Conservation (phyloP, 1,284 basidiomycete genomes). For the Termitomyces sp. region DNA sequence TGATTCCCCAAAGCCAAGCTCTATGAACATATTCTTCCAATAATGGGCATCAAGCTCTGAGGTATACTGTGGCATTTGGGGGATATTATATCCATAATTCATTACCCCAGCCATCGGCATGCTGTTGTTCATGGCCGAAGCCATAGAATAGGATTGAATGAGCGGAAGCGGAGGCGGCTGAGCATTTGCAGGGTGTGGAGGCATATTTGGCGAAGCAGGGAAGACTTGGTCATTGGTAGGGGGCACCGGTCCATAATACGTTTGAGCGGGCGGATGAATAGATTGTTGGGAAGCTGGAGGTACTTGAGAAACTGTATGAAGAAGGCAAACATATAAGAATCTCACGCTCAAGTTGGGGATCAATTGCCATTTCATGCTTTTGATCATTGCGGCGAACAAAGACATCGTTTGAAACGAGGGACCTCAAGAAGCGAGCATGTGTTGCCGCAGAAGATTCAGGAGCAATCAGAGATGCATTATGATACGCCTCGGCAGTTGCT, state of each 20-base stretch:
- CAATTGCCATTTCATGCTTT: slow-evolving; percentile 36
- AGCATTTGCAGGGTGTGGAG: slow-evolving; percentile 24
- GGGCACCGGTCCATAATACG: slow-evolving; percentile 31
- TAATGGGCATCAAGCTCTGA: slow-evolving; percentile 56
- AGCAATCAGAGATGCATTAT: slow-evolving; percentile 59
- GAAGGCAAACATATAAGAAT: slow-evolving; percentile 8
- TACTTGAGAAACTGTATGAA: slow-evolving; percentile 6
- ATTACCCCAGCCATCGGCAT: slow-evolving; percentile 13
- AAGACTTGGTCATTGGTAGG: slow-evolving; percentile 33
- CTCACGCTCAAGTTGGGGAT: slow-evolving; percentile 47
- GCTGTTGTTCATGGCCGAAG: slow-evolving; percentile 15
- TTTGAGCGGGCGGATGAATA: slow-evolving; percentile 27
- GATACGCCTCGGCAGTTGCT: slow-evolving; percentile 69
- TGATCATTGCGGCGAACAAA: slow-evolving; percentile 43
- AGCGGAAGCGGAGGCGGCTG: slow-evolving; percentile 17
- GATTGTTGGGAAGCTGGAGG: slow-evolving; percentile 17
- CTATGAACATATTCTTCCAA: slow-evolving; percentile 66
- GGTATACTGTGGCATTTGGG: slow-evolving; percentile 34
- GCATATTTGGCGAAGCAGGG: slow-evolving; percentile 36
- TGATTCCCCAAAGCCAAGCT: slow-evolving; percentile 54
- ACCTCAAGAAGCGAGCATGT: slow-evolving; percentile 72
- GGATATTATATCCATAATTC: slow-evolving; percentile 29
- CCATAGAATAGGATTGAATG: slow-evolving; percentile 18
- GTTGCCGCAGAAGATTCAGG: slow-evolving; percentile 56
- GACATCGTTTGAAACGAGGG: slow-evolving; percentile 59